Conservation (phyloP, 805 yeast species). For the Candida maesae region DNA sequence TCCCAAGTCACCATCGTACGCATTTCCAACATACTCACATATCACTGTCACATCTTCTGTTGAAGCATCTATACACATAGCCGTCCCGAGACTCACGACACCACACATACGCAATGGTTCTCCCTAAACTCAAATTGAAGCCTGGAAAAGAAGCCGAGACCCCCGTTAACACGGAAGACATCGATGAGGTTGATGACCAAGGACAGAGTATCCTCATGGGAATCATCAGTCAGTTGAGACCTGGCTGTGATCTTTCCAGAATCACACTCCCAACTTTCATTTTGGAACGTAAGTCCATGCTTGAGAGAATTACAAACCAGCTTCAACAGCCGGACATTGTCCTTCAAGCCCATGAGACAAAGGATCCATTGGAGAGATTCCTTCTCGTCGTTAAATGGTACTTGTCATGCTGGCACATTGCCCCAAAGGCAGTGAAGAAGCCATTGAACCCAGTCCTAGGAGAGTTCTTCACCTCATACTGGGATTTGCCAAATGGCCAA, state of each 20-base stretch:
- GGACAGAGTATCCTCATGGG: conserved; percentile 84
- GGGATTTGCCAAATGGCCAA: conserved; percentile 77
- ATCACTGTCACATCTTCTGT: too few species aligned
- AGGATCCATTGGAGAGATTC: conserved; percentile 66
- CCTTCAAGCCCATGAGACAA: conserved; percentile 58
- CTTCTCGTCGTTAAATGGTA: conserved; percentile 81
- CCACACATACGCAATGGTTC: background rate
- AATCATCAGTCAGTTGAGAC: conserved; percentile 86
- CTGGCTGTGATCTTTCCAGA: conserved; percentile 85
- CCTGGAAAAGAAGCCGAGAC: background rate
- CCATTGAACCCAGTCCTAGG: conserved; percentile 95
- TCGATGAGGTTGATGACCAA: conserved; percentile 89
- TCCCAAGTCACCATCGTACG: too few species aligned
- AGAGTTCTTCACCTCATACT: conserved; percentile 84
- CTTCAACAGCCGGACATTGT: conserved; percentile 75
- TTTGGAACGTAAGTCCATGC: conserved; percentile 91
- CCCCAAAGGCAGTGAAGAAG: conserved; percentile 97
- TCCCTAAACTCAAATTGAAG: background rate
- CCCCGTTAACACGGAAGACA: conserved; percentile 53
- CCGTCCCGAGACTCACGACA: too few species aligned
- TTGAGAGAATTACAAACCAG: conserved; percentile 90
- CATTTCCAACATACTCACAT: too few species aligned
- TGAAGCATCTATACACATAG: too few species aligned
- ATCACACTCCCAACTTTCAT: conserved; percentile 95
- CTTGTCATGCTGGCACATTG: conserved; percentile 94